These are phyloP conservation scores for Macadamia tetraphylla DNA, from an alignment of 164 flowering plant genomes.

Conservation along the genomic window DNA sequence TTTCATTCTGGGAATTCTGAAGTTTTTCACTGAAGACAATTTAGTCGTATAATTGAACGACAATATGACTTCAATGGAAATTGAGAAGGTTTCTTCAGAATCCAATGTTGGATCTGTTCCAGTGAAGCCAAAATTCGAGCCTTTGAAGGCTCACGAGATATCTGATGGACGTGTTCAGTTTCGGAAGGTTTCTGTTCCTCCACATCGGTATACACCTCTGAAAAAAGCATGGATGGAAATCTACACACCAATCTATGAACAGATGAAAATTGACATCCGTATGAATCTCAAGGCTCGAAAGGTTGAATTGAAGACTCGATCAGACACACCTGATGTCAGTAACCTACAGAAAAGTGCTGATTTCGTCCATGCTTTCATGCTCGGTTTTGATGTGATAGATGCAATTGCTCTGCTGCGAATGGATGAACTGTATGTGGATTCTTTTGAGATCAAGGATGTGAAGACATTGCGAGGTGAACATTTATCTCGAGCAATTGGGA, in stretches of 20 bases:
- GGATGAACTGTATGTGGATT: slow-evolving; percentile 33
- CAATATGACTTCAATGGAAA: slow-evolving; percentile 10
- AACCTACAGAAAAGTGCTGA: slow-evolving; percentile 32
- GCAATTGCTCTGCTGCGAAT: slow-evolving; percentile 27
- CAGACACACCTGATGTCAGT: slow-evolving; percentile 31
- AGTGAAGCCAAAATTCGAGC: slow-evolving; percentile 13
- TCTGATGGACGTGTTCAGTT: slow-evolving; percentile 16
- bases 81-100: slow-evolving; percentile 14
- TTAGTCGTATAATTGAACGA: slow-evolving; percentile 1
- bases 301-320: slow-evolving; percentile 30
- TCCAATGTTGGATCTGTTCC: slow-evolving; percentile 9
- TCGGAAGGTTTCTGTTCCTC: slow-evolving; percentile 25
- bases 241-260: slow-evolving; percentile 28
- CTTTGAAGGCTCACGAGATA: slow-evolving; percentile 18
- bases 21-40: not conserved
- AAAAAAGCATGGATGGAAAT: slow-evolving; percentile 40
- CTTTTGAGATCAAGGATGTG: slow-evolving; percentile 37
- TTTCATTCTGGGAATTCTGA: not conserved
- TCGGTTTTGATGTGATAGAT: slow-evolving; percentile 30
- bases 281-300: slow-evolving; percentile 35
- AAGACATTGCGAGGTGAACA: slow-evolving; percentile 36
- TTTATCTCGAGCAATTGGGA: slow-evolving; percentile 35
- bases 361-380: slow-evolving; percentile 38
- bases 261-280: slow-evolving; percentile 32
- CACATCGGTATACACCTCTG: slow-evolving; percentile 32